Percentiles rank a stretch among this genome's conserved stretches.
Conservation (phyloP, 1,284 basidiomycete species). For the Veloboletus limbatus region DNA sequence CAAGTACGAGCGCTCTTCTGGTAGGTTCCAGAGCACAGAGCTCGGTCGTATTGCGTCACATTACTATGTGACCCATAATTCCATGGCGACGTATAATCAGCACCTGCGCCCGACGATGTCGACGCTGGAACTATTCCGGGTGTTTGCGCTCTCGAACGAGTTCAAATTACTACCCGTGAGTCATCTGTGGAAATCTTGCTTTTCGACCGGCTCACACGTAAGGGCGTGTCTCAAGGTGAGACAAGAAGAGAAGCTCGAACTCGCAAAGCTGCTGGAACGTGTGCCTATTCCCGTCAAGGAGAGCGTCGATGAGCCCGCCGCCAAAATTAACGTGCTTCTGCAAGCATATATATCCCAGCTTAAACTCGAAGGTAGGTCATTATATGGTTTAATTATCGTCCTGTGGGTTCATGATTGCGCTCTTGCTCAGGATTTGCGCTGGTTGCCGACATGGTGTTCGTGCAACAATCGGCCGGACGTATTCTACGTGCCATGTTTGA, state of each 20-base stretch:
- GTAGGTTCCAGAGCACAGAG: slow-evolving; percentile 89
- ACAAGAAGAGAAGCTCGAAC: slow-evolving; percentile 83
- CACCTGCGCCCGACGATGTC: slow-evolving; percentile 88
- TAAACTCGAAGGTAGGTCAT: slow-evolving; percentile 74
- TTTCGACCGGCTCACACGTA: not conserved
- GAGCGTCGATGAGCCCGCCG: slow-evolving; percentile 90
- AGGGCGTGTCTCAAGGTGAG: slow-evolving; percentile 41
- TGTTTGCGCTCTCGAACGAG: slow-evolving; percentile 96
- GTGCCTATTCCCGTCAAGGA: slow-evolving; percentile 99
- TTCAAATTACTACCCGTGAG: slow-evolving; percentile 92
- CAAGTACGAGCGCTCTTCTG: slow-evolving; percentile 90
- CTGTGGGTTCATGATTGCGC: not conserved
- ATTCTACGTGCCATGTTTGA: slow-evolving; percentile 98
- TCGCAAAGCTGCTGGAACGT: slow-evolving; percentile 90
- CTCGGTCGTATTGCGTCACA: slow-evolving; percentile 94
- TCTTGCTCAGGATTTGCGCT: slow-evolving; percentile 75
- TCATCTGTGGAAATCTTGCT: not conserved
- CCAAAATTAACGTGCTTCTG: slow-evolving; percentile 96
- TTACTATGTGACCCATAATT: slow-evolving; percentile 95
- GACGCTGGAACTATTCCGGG: slow-evolving; percentile 89
- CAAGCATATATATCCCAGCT: slow-evolving; percentile 96
- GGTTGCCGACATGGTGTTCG: slow-evolving; percentile 98
- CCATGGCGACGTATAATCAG: slow-evolving; percentile 97
- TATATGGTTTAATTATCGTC: not conserved
- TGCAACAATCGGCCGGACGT: slow-evolving; percentile 89